phyloP scores from a whole-genome alignment of 2,329 filamentous ascomycete genomes.

The Coniochaeta ligniaria region DNA sequence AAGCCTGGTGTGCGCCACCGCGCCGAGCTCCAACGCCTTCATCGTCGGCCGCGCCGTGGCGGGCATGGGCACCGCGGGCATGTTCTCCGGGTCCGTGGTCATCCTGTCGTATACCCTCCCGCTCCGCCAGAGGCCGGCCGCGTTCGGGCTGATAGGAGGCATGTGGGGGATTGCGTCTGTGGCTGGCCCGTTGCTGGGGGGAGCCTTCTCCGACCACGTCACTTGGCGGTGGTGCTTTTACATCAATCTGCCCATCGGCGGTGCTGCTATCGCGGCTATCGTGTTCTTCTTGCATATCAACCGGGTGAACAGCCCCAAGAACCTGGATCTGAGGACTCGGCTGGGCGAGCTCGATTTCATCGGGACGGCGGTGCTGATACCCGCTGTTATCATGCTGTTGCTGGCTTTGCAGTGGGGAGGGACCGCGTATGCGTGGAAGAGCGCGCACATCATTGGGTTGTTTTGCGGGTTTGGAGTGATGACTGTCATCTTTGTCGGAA shows the following conservation, averaged over 20 bases:
- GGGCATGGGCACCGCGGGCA: slow-evolving; percentile 42
- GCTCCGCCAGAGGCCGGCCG: slow-evolving; percentile 43
- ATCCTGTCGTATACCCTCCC: slow-evolving; percentile 43
- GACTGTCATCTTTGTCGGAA: slow-evolving; percentile 35
- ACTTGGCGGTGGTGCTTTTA: slow-evolving; percentile 49
- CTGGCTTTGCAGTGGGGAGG: slow-evolving; percentile 53
- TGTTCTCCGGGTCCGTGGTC: slow-evolving; percentile 42
- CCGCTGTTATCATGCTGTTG: slow-evolving; percentile 43
- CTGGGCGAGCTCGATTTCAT: slow-evolving; percentile 40
- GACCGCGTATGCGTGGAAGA: slow-evolving; percentile 41
- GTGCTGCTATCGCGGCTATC: slow-evolving; percentile 15
- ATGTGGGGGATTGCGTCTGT: slow-evolving; percentile 48
- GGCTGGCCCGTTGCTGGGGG: slow-evolving; percentile 42
- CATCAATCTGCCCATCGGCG: slow-evolving; percentile 25
- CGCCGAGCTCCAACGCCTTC: slow-evolving; percentile 37
- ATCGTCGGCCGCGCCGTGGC: slow-evolving; percentile 46
- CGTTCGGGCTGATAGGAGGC: slow-evolving; percentile 45
- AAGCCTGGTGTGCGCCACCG: slow-evolving; percentile 30
- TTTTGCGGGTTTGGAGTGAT: slow-evolving; percentile 41
- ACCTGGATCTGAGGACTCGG: slow-evolving; percentile 25
- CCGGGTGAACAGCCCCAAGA: slow-evolving; percentile 22
- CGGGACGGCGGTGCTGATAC: slow-evolving; percentile 42
- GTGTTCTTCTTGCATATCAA: slow-evolving; percentile 16
- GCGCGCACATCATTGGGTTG: slow-evolving; percentile 40
- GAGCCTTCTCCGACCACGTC: slow-evolving; percentile 39